These are phyloP conservation scores for Artemisia annua DNA, from an alignment of 129 eudicot species.

Conservation along the genomic window DNA sequence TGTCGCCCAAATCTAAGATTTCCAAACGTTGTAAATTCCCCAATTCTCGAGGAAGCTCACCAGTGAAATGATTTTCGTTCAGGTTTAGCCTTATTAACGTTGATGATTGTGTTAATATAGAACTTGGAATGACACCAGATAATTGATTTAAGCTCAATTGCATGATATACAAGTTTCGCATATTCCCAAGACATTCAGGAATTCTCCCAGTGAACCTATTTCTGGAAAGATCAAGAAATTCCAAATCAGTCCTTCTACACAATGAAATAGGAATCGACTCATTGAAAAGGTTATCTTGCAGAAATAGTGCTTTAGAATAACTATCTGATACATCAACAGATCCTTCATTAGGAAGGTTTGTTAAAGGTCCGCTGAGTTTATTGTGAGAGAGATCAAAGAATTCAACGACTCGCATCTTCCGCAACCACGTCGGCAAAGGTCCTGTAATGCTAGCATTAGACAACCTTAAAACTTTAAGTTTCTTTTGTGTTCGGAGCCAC, in stretches of 20 bases:
- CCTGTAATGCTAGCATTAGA: constrained; percentile 1
- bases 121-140: neutral
- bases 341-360: neutral
- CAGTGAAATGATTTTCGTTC: neutral
- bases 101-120: neutral
- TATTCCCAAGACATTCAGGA: neutral
- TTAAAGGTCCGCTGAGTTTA: constrained; percentile 7
- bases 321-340: neutral
- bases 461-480: neutral
- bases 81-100: neutral
- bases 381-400: constrained; percentile 1
- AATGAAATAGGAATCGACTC: constrained; percentile 3
- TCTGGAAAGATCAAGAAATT: neutral
- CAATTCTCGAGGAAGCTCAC: neutral
- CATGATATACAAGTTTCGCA: neutral
- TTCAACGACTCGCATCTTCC: neutral
- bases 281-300: constrained; percentile 9
- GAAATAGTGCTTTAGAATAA: neutral
- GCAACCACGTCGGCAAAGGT: constrained; percentile 22
- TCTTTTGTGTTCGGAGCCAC: constrained; percentile 30
- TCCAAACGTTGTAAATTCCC: too few species aligned
- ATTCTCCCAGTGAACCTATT: neutral
- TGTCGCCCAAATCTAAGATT: too few species aligned
- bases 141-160: neutral
- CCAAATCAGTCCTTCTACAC: neutral